Percentiles rank a stretch among this genome's conserved stretches.
phyloP scores from a whole-genome alignment of 2,329 filamentous ascomycete species.

The Aureobasidium pullulans region DNA sequence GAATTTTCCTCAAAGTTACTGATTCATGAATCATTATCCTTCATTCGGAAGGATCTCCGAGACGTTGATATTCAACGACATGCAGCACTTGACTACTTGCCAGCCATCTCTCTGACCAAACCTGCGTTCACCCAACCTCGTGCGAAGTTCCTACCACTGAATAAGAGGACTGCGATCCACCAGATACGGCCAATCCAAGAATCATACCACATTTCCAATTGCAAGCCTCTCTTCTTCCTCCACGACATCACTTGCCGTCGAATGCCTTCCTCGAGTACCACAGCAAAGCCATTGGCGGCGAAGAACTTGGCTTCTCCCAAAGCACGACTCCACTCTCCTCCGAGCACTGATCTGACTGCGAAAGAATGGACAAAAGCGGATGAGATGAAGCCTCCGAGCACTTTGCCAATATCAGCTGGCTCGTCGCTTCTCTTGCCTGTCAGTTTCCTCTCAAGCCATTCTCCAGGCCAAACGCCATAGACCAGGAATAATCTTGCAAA shows the following conservation, averaged over 20 bases:
- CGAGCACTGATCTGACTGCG: conserved; percentile 34
- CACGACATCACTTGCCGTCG: conserved; percentile 17
- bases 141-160: conserved; percentile 36
- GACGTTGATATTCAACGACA: neutral
- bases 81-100: conserved; percentile 16
- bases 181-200: conserved; percentile 31
- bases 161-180: conserved; percentile 34
- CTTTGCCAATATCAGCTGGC: conserved; percentile 37
- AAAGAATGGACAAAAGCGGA: conserved; percentile 37
- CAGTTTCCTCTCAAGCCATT: conserved; percentile 35
- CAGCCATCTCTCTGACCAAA: conserved; percentile 33
- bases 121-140: conserved; percentile 37
- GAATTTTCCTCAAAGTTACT: neutral
- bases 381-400: conserved; percentile 35
- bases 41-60: neutral
- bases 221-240: conserved; percentile 18
- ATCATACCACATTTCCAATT: conserved; percentile 25
- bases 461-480: conserved; percentile 39
- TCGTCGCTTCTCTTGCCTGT: conserved; percentile 28
- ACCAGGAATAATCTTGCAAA: conserved; percentile 39
- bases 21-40: neutral
- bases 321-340: conserved; percentile 28
- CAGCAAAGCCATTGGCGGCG: conserved; percentile 24
- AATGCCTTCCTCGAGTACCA: conserved; percentile 24
- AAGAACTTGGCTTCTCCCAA: conserved; percentile 28